A percentile compares a stretch with the other conserved stretches of the same genome.
phyloP scores from a whole-genome alignment of 352 stramenopile genomes.

The Phytophthora hybrid region DNA sequence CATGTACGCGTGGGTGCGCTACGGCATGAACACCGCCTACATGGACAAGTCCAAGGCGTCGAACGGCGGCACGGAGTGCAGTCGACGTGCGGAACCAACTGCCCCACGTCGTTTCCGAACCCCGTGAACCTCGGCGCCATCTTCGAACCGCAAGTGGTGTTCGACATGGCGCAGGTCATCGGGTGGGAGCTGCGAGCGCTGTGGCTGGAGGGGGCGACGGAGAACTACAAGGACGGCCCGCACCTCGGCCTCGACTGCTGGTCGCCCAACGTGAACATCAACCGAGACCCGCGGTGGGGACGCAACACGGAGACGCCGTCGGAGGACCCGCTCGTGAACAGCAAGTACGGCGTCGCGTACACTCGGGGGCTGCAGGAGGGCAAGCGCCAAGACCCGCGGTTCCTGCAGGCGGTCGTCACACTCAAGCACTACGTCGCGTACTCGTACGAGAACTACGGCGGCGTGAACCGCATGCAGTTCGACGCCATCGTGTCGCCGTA shows the following conservation, averaged over 20 bases:
- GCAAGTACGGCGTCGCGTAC: conserved; percentile 91
- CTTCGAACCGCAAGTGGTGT: conserved; percentile 87
- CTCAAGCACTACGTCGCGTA: conserved; percentile 96
- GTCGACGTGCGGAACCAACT: conserved; percentile 77
- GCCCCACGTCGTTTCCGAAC: conserved; percentile 93
- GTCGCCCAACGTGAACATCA: conserved; percentile 97
- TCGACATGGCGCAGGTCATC: conserved; percentile 90
- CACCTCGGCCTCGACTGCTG: conserved; percentile 93
- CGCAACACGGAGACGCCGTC: conserved; percentile 94
- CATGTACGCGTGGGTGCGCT: no score
- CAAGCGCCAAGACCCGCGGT: conserved; percentile 50
- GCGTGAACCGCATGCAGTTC: conserved; percentile 87
- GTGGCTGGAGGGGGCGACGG: conserved; percentile 78
- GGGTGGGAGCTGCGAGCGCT: conserved; percentile 81
- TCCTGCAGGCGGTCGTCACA: conserved; percentile 88
- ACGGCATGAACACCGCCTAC: no score
- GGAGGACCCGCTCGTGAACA: conserved; percentile 94
- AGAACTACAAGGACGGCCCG: conserved; percentile 68
- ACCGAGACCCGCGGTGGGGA: conserved; percentile 94
- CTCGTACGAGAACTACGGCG: conserved; percentile 83
- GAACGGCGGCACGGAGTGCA: conserved; percentile 93
- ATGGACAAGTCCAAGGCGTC: no score
- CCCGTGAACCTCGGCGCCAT: conserved; percentile 88
- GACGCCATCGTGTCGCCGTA: conserved; percentile 90
- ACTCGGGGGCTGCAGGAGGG: conserved; percentile 90